Conservation (phyloP, 169 alveolate genomes). For the Plasmodium gonderi region DNA sequence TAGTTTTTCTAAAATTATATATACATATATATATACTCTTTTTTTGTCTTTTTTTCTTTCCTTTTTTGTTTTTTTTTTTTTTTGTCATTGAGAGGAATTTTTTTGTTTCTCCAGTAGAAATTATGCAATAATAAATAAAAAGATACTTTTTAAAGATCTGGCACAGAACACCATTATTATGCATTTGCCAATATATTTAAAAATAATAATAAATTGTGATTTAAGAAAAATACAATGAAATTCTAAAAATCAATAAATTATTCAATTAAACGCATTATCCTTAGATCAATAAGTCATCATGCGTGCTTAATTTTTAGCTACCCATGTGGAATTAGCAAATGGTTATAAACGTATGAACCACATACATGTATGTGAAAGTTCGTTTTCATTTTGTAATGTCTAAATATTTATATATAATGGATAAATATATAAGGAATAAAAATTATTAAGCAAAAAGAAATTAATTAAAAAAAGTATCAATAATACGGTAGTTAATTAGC, state of each 20-base stretch:
- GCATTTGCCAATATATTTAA: background rate
- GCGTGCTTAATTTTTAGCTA: background rate
- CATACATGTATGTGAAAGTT: background rate
- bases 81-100: background rate
- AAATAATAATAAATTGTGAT: background rate
- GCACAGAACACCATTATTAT: background rate
- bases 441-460: background rate
- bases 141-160: background rate
- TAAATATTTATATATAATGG: background rate
- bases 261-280: background rate
- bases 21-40: background rate
- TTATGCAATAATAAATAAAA: background rate
- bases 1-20: background rate
- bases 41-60: too few species aligned
- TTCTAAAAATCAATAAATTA: background rate
- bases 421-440: background rate
- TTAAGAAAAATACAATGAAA: background rate
- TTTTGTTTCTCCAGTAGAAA: background rate
- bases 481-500: background rate
- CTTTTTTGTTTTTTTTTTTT: background rate
- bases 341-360: background rate
- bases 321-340: background rate
- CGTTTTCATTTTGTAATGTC: background rate
- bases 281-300: background rate
- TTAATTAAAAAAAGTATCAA: background rate